Evolutionary conservation across 768 basidiomycete species (phyloP), one percentile per base, ranked within the genome.

Genomic region (Boletellus emodensis): DNA sequence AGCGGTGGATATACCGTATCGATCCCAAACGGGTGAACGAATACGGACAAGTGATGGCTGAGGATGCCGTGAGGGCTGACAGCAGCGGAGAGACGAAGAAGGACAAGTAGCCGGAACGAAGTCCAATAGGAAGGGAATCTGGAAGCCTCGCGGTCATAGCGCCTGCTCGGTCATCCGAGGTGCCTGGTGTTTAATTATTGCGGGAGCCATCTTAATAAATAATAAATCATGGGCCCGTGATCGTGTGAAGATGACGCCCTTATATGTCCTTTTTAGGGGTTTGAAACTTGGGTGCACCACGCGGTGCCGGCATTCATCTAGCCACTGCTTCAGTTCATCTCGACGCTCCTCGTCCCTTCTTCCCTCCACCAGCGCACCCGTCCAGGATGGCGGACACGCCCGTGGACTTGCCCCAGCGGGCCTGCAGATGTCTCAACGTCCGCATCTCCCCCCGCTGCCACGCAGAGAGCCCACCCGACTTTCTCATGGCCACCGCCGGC

Each of bases 1-100:
- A 94, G 88, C 87, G 93, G 49, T 99, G 90, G 89, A 97, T 97
- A 70, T 99, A 99, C 76, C 85, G 91, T 37, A 79, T 97, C 64
- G 96, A 99, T 72, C 88, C 85, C 60, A 90, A 88, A 59, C 87
- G 96, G 59, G 81, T 91, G 59, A 99, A 99, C 71, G 95, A 98
- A 75, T 97, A 91, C 67, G 94, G 94, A 39, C 90, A 95, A 70
- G 87, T 92, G 57, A 68, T 87, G 71, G 71, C 64, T 32, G 69
- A 71, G 40, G 83, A 81, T 63, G 70, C 60, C 46, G 67, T 66
- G 50, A 70, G 51, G 33, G 72, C 63, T 52, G 72, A 75, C 66
- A 64, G 57, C 68, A 66, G 61, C 30, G 62, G 53, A 10, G 79
- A 83, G 66, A 75, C 74, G 54, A 84, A 80, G 75, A 84, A 84